These are phyloP conservation scores for Gardenia jasminoides DNA, from an alignment of 257 asterid species.

Conservation along the genomic window DNA sequence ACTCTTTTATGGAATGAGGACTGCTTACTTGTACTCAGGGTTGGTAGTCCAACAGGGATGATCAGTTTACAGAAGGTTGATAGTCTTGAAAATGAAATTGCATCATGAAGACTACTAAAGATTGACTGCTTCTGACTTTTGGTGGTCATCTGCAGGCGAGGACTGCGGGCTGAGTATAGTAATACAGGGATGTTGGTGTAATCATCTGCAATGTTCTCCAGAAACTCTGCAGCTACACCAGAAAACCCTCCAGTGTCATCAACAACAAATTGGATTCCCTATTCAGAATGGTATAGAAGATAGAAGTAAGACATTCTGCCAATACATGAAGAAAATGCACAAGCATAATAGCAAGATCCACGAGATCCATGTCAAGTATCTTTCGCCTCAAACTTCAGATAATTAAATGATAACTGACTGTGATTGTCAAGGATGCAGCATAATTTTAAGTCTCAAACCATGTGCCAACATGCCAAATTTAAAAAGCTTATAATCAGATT, in stretches of 20 bases:
- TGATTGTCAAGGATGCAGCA: background rate
- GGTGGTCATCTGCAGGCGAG: constrained; percentile 38
- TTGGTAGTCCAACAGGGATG: constrained; percentile 82
- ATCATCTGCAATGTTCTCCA: constrained; percentile 89
- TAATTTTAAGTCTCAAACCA: background rate
- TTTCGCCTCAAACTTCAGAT: background rate
- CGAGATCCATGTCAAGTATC: background rate
- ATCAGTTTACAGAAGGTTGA: constrained; percentile 71
- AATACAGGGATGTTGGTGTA: constrained; percentile 79
- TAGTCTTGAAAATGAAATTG: constrained; percentile 75
- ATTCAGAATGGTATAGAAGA: constrained; percentile 13
- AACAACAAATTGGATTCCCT: constrained; percentile 87
- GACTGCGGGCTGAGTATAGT: constrained; percentile 63
- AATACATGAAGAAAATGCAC: background rate
- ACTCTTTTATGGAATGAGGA: constrained; percentile 16
- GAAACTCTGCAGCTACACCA: constrained; percentile 76
- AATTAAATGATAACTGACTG: background rate
- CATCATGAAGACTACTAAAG: constrained; percentile 68
- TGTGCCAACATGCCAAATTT: background rate
- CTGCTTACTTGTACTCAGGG: constrained; percentile 63
- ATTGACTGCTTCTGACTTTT: constrained; percentile 51
- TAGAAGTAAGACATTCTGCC: background rate
- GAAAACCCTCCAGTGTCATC: constrained; percentile 92
- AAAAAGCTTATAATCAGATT: background rate
- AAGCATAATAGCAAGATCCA: background rate